Evolutionary conservation across 1,139 yeast genomes (phyloP).

Genomic region (Blastobotrys malaysiensis): DNA sequence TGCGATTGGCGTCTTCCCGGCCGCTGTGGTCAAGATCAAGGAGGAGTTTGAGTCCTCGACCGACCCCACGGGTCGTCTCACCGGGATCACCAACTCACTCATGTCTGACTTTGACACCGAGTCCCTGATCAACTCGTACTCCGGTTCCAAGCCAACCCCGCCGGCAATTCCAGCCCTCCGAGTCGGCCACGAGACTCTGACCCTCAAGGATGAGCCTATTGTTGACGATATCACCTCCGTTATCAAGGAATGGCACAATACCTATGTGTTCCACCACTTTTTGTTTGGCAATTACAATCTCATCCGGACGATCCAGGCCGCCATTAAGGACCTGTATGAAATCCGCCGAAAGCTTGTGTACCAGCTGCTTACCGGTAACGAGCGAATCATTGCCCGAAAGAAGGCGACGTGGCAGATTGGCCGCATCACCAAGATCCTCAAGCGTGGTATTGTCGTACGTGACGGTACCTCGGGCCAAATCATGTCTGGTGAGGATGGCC

Average conservation of each 20-base stretch:
- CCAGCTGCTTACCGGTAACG: slow-evolving; percentile 55
- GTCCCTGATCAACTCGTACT: slow-evolving; percentile 3
- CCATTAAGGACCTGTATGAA: slow-evolving; percentile 50
- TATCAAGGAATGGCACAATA: slow-evolving; percentile 32
- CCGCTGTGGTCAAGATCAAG: slow-evolving; percentile 23
- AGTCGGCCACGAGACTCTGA: slow-evolving; percentile 26
- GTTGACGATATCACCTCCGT: slow-evolving; percentile 33
- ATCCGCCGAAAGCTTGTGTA: slow-evolving; percentile 55
- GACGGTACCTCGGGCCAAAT: slow-evolving; percentile 65
- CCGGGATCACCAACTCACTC: slow-evolving; percentile 6
- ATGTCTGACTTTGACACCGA: slow-evolving; percentile 7
- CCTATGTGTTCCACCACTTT: slow-evolving; percentile 30
- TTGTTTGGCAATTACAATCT: slow-evolving; percentile 35
- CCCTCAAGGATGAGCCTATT: slow-evolving; percentile 27
- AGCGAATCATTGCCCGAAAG: slow-evolving; percentile 50
- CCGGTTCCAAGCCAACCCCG: slow-evolving; percentile 14
- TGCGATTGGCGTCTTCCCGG: slow-evolving; percentile 30
- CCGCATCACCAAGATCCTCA: slow-evolving; percentile 62
- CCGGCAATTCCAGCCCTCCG: slow-evolving; percentile 31
- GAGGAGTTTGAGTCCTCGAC: slow-evolving; percentile 25
- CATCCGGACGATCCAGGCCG: slow-evolving; percentile 29
- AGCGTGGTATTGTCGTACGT: slow-evolving; percentile 68
- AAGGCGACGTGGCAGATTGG: slow-evolving; percentile 56
- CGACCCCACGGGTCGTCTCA: slow-evolving; percentile 12
- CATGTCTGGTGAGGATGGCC: slow-evolving; percentile 40